Base-by-base conservation (phyloP, 768 basidiomycete genomes). In the Stropharia rugosoannulata region DNA sequence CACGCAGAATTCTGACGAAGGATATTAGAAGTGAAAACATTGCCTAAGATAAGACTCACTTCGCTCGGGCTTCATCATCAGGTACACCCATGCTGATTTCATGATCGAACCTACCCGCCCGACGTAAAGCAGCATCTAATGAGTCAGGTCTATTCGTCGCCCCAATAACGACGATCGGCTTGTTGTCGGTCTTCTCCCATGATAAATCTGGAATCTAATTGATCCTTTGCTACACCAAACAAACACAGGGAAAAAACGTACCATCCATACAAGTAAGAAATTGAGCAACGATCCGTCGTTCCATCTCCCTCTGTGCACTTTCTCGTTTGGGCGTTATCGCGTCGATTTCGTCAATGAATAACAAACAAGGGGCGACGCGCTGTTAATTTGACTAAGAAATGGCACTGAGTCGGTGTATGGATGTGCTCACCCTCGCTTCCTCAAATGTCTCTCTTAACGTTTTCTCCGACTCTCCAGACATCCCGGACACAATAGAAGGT, bases 241-340 rank as follows among this genome's bases (percentile, higher is more conserved):
- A 13, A 39, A 27, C 22, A 9, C 10, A 47, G n/a, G 3, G 15
- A 49, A 19, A 43, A 5, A 39, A 32, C 84, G 41, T 62, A 97
- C 96, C 96, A 69, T 99, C 97, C 93, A 99, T 97, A 75, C 96
- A 98, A 0, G 96, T 98, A 53, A 98, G 72, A 60, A 99, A 91
- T 68, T 99, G 97, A 0, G 96, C 96, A 9, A 99, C 96, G 49
- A 99, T 98, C 11, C 97, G 82, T 43, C 95, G 75, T 66, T 98
- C 97, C 97, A 98, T 98, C 73, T 98, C 97, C 54, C 96, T 79
- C 65, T 99, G 97, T 0, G 97, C 96, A 62, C 91, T 98, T 72
- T 99, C 97, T 57, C 97, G 78, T 73, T 98, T 99, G 0, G 95
- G 95, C 0, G 95, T 98, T 59, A 99, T 95, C 6, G 95, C 93